These are phyloP conservation scores for Xylaria sp. DNA, from an alignment of 2,329 filamentous ascomycete species.

Conservation along the genomic window DNA sequence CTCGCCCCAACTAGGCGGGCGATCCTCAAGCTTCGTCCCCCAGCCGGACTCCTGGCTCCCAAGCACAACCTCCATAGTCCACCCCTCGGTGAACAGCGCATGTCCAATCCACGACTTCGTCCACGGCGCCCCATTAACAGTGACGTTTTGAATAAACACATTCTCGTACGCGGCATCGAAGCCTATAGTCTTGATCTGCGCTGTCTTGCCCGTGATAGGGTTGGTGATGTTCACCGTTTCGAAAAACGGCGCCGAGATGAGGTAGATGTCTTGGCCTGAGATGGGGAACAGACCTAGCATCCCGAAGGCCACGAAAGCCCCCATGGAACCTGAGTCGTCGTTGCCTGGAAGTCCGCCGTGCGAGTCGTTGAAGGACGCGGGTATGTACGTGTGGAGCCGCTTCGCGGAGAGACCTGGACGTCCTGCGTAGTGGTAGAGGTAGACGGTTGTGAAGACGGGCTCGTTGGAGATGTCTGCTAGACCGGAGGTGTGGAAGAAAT, in stretches of 20 bases:
- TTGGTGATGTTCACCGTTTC: conserved; percentile 63
- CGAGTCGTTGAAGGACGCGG: conserved; percentile 68
- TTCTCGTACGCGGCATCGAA: conserved; percentile 67
- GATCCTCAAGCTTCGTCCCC: conserved; percentile 69
- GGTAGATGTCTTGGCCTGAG: conserved; percentile 70
- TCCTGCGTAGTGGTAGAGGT: conserved; percentile 71
- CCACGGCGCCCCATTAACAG: conserved; percentile 64
- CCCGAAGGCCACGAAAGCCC: conserved; percentile 65
- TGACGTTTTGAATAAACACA: conserved; percentile 69
- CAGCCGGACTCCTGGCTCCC: conserved; percentile 71
- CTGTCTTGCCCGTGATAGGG: conserved; percentile 64
- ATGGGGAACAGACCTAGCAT: conserved; percentile 73
- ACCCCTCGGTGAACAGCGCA: conserved; percentile 68
- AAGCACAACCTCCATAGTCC: conserved; percentile 66
- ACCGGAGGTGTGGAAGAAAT: conserved; percentile 63
- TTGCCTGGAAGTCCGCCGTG: conserved; percentile 69
- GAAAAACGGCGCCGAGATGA: conserved; percentile 73
- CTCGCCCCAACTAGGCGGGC: conserved; percentile 47
- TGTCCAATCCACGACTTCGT: conserved; percentile 70
- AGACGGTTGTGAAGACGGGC: conserved; percentile 69
- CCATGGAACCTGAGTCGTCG: conserved; percentile 73
- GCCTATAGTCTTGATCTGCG: conserved; percentile 65
- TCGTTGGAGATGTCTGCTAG: conserved; percentile 59
- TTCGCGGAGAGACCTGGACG: conserved; percentile 62
- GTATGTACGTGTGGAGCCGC: conserved; percentile 70